Base-by-base conservation (phyloP, 495 filamentous ascomycete genomes). In the Chaetomidium leptoderma region DNA sequence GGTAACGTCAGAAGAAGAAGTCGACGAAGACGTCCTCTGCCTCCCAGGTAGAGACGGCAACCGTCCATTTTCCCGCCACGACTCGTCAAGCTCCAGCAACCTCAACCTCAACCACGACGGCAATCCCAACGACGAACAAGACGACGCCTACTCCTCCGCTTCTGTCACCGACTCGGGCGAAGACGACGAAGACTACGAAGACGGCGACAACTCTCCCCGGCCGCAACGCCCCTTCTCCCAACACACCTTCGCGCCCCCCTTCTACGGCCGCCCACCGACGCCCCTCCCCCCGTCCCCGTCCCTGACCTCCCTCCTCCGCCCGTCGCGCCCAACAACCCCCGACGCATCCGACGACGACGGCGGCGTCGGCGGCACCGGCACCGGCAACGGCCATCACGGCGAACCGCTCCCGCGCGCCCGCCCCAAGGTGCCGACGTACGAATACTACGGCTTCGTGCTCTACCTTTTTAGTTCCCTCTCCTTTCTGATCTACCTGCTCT, bases 381-480 rank as follows among this genome's bases (percentile, higher is more conserved):
- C 23, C 49, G 6, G 45, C 8, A 8, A 8, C 11, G 47, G 52
- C 21, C 79, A 81, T 24, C 77, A 76, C 26, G 81, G 86, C 35
- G 84, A 40, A 8, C 88, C 88, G 0, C 84, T 96, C 14, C 90
- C 93, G 1, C 86, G 91, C 35, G 93, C 91, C 16, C 86, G 86
- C 42, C 93, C 93, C 0, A 92, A 91, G 63, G 91, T 97, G 1
- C 93, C 93, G 9, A 98, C 93, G 0, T 97, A 98, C 71, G 93
- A 98, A 68, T 98, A 98, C 80, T 97, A 98, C 70, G 93, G 93
- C 60, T 97, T 98, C 74, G 92, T 93, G 49, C 80, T 98, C 26
- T 97, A 98, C 70, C 80, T 98, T 26, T 86, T 89, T 64, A 89
- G 85, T 35, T 86, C 82, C 14, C 74, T 91, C 36, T 83, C 81